A percentile compares a stretch with the other conserved stretches of the same genome.
phyloP scores from a whole-genome alignment of 2,329 filamentous ascomycete genomes.

The Nemania bipapillata region DNA sequence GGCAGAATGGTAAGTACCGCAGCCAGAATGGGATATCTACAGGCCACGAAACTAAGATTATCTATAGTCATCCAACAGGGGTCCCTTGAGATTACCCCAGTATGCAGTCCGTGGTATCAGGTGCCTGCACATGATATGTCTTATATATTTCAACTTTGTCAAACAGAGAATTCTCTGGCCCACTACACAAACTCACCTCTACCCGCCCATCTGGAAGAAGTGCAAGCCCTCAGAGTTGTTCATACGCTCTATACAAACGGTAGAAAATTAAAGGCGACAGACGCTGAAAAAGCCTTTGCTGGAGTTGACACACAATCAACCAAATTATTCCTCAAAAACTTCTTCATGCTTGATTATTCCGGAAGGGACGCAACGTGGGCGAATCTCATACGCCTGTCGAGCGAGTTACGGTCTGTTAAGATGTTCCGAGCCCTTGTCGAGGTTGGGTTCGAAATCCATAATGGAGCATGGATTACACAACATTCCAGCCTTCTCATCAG shows the following conservation, averaged over 20 bases:
- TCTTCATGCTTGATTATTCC: not conserved
- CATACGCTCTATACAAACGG: not conserved
- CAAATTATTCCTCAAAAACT: not conserved
- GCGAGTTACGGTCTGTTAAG: not conserved
- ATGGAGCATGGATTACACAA: conserved; percentile 4
- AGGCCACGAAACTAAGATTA: not conserved
- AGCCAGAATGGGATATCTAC: not conserved
- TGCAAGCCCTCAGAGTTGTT: not conserved
- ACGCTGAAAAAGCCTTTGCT: not conserved
- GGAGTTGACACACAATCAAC: not conserved
- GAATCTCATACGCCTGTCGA: not conserved
- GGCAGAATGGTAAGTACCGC: conserved; percentile 5
- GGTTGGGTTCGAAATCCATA: conserved; percentile 1
- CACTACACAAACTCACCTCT: not conserved
- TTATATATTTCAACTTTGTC: not conserved
- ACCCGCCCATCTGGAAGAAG: not conserved
- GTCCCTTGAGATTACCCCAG: not conserved
- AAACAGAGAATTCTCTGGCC: not conserved
- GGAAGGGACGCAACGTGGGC: not conserved
- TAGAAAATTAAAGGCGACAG: not conserved
- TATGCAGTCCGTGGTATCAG: not conserved
- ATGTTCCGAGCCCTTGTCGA: conserved; percentile 6
- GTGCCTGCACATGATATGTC: not conserved
- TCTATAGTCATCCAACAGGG: not conserved
- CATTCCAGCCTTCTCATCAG: not conserved